Base-by-base conservation (phyloP, 108 stramenopile species). In the Schizochytrium sp. region DNA sequence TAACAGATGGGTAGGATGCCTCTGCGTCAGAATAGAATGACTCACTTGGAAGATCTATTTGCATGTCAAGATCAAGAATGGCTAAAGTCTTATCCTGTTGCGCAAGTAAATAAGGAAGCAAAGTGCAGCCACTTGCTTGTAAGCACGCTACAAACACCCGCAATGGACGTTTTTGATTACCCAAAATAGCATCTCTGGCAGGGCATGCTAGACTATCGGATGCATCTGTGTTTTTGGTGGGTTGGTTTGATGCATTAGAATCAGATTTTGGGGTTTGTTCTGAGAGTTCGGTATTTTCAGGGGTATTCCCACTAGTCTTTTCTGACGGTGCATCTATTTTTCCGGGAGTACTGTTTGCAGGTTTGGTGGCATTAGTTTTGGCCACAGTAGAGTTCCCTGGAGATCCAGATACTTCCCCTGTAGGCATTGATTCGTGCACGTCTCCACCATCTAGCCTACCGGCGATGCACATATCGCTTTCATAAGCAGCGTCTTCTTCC, bases 101-200 rank as follows among this genome's bases (percentile, higher is more conserved):
- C 64, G 64, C 64, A 38, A 69, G 44, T 38, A 69, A 44, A 15
- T 69, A 69, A 38, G 64, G 44, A 44, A 69, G 64, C 1, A 69
- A 44, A 38, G 64, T 69, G 64, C 64, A 69, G 12, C 64, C 64
- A 15, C 64, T 69, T 7, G 64, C 7, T 44, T 69, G 64, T 8
- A 69, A 44, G 64, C 64, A 69, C 10, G 64, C 64, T 8, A 69
- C 64, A 69, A 69, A 69, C 42, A 69, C 64, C 42, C 64, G 64
- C 1, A 69, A 44, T 7, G 64, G 64, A 28, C 64, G 64, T 69
- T 69, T 69, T 38, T 8, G 42, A 38, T 69, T 44, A 8, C 64
- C 64, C 8, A 69, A 38, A 7, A 44, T 44, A 7, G 64, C 64
- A 15, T 28, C 10, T 38, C 64, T 38, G 5, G 64, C 64, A 38